Percentiles rank a stretch among this genome's conserved stretches.
These are phyloP conservation scores for Asterella californica DNA, from an alignment of 225 moss, liverwort and hornwort species.

Conservation along the genomic window DNA sequence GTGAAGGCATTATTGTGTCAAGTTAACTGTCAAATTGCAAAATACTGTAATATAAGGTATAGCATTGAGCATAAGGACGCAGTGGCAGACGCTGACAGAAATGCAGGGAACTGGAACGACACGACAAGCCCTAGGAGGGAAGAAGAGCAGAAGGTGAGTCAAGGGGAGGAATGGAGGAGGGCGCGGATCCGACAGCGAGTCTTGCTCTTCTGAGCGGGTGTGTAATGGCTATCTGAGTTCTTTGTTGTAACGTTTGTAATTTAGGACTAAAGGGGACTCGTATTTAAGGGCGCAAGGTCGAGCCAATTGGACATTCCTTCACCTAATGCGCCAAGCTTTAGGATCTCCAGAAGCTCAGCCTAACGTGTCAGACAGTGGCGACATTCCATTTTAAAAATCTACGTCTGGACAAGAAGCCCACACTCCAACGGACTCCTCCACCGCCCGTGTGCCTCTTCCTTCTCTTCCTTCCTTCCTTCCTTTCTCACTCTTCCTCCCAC, in stretches of 20 bases:
- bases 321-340: neutral
- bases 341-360: neutral
- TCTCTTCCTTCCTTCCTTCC: too few species aligned
- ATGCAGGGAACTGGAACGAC: neutral
- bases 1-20: too few species aligned
- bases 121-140: neutral
- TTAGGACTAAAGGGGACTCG: neutral
- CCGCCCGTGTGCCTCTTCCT: neutral
- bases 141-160: neutral
- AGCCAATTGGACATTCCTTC: neutral
- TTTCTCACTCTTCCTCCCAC: too few species aligned
- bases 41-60: too few species aligned
- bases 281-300: neutral
- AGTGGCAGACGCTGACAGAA: too few species aligned
- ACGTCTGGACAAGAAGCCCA: neutral
- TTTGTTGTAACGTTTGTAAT: neutral
- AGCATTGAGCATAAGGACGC: too few species aligned
- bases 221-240: neutral
- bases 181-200: too few species aligned
- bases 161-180: neutral
- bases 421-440: neutral
- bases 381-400: neutral
- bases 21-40: too few species aligned
- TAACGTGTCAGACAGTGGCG: neutral
- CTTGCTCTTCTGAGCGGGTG: neutral